A percentile compares a stretch with the other conserved stretches of the same genome.
Conservation (phyloP, 768 basidiomycete species). For the Boletus huronensis region DNA sequence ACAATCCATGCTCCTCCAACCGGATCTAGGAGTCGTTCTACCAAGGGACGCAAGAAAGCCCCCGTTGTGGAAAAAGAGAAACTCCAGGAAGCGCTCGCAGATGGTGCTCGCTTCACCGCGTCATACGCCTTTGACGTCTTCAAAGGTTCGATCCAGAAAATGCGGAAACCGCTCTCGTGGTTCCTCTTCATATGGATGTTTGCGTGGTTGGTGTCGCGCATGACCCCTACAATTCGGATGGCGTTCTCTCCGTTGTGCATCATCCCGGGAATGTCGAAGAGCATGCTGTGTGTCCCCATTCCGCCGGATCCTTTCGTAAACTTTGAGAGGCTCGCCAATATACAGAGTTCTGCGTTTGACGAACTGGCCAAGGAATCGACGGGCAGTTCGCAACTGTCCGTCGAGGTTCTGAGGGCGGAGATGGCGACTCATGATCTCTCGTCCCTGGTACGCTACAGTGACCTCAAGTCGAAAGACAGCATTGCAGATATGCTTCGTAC, state of each 20-base stretch:
- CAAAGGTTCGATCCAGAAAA: constrained; percentile 42
- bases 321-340: constrained; percentile 56
- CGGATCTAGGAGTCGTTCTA: constrained; percentile 16
- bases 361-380: constrained; percentile 57
- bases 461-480: constrained; percentile 55
- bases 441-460: constrained; percentile 58
- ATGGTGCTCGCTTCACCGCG: constrained; percentile 27
- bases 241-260: constrained; percentile 58
- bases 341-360: constrained; percentile 61
- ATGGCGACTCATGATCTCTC: constrained; percentile 71
- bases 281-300: constrained; percentile 38
- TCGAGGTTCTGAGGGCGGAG: constrained; percentile 73
- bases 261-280: constrained; percentile 55
- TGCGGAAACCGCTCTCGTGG: constrained; percentile 55
- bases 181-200: constrained; percentile 52
- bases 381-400: constrained; percentile 55
- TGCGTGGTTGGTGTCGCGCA: constrained; percentile 38
- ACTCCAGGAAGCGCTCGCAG: constrained; percentile 19
- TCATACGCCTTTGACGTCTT: constrained; percentile 49
- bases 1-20: constrained; percentile 19
- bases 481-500: constrained; percentile 49
- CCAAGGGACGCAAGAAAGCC: constrained; percentile 27
- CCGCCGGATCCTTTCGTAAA: constrained; percentile 41
- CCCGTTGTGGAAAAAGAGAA: constrained; percentile 28
- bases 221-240: constrained; percentile 42